Evolutionary conservation across 805 yeast genomes (phyloP).

Genomic region (Pichia scutulata): DNA sequence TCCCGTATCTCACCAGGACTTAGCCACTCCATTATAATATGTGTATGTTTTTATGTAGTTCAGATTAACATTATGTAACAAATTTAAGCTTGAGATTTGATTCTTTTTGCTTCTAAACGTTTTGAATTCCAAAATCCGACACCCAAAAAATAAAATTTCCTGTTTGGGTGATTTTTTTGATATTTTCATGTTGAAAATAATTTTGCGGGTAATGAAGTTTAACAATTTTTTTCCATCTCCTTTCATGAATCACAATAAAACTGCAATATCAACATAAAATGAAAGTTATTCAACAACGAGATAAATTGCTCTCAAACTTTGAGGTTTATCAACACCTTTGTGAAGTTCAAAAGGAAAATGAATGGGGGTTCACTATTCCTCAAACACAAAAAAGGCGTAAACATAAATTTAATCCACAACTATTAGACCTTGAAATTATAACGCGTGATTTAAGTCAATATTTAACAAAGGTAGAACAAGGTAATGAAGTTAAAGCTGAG

Average conservation of each 20-base stretch:
- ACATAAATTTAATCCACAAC: constrained; percentile 25
- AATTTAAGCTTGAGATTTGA: too few species aligned
- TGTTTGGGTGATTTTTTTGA: neutral
- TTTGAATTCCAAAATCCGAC: neutral
- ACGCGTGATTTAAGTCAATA: constrained; percentile 41
- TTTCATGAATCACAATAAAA: neutral
- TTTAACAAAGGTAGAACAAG: constrained; percentile 29
- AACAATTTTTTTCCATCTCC: neutral
- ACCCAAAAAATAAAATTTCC: neutral
- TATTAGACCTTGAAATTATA: constrained; percentile 42
- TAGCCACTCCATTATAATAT: neutral
- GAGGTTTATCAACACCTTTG: constrained; percentile 55
- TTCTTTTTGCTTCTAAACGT: too few species aligned
- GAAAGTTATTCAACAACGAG: constrained; percentile 44
- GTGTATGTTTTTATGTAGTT: neutral
- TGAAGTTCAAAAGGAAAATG: constrained; percentile 38
- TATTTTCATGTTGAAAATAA: neutral
- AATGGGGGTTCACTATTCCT: constrained; percentile 36
- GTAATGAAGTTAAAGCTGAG: constrained; percentile 23
- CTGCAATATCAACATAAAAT: neutral
- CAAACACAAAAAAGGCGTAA: constrained; percentile 17
- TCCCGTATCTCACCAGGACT: neutral
- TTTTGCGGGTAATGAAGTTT: neutral
- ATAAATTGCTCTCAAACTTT: constrained; percentile 52
- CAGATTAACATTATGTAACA: neutral